Evolutionary conservation across 78 protist genomes (phyloP).

Genomic region (Dictyostelium capitatum): DNA sequence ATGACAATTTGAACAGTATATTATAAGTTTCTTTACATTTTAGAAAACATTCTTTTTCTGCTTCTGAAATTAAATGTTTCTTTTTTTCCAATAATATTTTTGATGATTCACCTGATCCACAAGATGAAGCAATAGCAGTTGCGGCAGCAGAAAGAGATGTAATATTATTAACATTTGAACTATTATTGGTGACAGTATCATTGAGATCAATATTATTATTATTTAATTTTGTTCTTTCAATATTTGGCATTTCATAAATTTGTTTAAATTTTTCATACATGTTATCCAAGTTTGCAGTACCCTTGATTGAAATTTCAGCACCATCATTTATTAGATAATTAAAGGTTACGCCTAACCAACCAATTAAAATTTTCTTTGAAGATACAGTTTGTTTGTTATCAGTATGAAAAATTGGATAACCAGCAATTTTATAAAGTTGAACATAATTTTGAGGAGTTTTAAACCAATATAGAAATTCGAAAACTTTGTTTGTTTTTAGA

Average conservation of each 20-base stretch:
- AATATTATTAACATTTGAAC: background rate
- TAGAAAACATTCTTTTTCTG: slow-evolving; percentile 23
- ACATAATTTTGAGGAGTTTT: background rate
- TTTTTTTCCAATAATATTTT: background rate
- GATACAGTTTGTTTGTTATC: background rate
- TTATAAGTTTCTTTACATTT: slow-evolving; percentile 58
- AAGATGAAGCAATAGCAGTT: no score
- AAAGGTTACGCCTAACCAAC: slow-evolving; percentile 49
- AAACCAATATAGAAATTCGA: slow-evolving; percentile 37
- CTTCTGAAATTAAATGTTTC: slow-evolving; percentile 35
- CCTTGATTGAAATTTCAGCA: slow-evolving; percentile 16
- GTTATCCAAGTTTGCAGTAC: background rate
- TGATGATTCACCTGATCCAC: slow-evolving; percentile 16
- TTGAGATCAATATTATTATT: background rate
- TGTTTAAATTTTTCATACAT: slow-evolving; percentile 28
- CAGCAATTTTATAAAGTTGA: slow-evolving; percentile 19
- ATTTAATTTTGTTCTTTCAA: background rate
- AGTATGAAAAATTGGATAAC: background rate
- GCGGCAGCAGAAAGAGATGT: no score
- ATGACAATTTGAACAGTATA: slow-evolving; percentile 39
- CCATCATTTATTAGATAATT: slow-evolving; percentile 51
- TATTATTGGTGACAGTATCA: background rate
- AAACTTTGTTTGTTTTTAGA: background rate
- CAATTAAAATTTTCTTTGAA: slow-evolving; percentile 14
- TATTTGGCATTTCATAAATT: slow-evolving; percentile 20